Evolutionary conservation across 257 asterid genomes (phyloP), one percentile per base, ranked within the genome.

Genomic region (Sherardia arvensis): DNA sequence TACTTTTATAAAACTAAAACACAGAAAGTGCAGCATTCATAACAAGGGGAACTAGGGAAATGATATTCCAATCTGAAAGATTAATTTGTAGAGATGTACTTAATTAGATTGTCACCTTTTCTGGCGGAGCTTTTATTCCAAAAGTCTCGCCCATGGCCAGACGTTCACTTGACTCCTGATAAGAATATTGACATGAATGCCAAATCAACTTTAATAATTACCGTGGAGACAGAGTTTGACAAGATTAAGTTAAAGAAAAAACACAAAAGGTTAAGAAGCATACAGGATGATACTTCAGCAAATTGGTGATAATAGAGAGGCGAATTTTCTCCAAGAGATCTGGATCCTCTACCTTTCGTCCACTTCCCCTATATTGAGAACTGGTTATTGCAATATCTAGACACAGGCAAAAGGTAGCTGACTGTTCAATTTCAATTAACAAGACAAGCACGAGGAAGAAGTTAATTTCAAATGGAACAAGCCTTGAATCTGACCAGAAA

Each of bases 131-230:
- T 77, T 79, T 87, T 71, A 93, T 69, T 77, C 99, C 99, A 73
- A 93, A 93, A 59, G 80, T 88, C 83, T 85, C 96, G 54, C 99
- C 99, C 91, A 93, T 82, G 33, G 97, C 99, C 57, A 93, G 97
- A 62, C 77, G 82, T 69, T 83, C 94, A 54, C 99, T 93, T 51
- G 97, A 89, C 78, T 93, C 99, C 99, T 93, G 68, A 53, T 69
- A n/a, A 71, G 65, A 21, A 76, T 29, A 55, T 7, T 25, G 29
- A 69, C 23, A 55, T 40, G 45, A 51, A 28, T 51, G 36, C 53
- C 15, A 36, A 4, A 57, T 63, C 59, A 53, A 20, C 51, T 49
- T 1, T 23, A 43, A 54, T 14, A 36, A 69, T 65, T 33, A 29
- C 32, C 38, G 48, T 32, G 33, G 49, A 11, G 40, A 48, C 7